phyloP scores from a whole-genome alignment of 2,329 filamentous ascomycete species.

The Blastomyces parvus region DNA sequence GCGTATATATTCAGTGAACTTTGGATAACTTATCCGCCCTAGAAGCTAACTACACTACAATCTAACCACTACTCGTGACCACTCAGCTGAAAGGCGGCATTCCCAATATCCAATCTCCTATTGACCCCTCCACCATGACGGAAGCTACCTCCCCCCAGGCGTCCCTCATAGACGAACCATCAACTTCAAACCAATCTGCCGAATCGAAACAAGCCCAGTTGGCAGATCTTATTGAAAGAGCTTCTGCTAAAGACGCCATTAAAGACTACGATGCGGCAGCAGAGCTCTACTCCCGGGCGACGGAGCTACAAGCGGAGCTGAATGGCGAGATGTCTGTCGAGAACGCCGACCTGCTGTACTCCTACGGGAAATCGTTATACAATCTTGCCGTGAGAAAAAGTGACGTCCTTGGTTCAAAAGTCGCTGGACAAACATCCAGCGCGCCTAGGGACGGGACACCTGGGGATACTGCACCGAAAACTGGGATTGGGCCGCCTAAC shows the following conservation, averaged over 20 bases:
- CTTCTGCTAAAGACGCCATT: constrained; percentile 73
- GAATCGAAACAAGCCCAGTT: constrained; percentile 51
- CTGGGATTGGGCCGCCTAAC: neutral
- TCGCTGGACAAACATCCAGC: constrained; percentile 50
- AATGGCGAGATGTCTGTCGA: constrained; percentile 85
- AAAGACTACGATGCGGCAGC: constrained; percentile 81
- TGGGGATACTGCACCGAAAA: neutral
- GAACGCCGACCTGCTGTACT: constrained; percentile 88
- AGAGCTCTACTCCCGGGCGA: constrained; percentile 79
- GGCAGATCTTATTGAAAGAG: constrained; percentile 68
- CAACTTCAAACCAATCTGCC: neutral
- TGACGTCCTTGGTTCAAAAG: constrained; percentile 80
- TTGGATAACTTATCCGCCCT: neutral
- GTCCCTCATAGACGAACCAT: neutral
- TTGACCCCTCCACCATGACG: neutral
- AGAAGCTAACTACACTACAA: neutral
- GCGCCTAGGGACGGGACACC: constrained; percentile 41
- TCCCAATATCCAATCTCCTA: neutral
- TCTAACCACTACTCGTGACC: neutral
- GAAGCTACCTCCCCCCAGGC: neutral
- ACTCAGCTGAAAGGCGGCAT: neutral
- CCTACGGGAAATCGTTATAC: constrained; percentile 89
- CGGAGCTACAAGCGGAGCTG: constrained; percentile 78
- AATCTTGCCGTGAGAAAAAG: constrained; percentile 90
- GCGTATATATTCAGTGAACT: neutral